These are phyloP conservation scores for Pistacia integerrima DNA, from an alignment of 345 rosid genomes.

Conservation along the genomic window DNA sequence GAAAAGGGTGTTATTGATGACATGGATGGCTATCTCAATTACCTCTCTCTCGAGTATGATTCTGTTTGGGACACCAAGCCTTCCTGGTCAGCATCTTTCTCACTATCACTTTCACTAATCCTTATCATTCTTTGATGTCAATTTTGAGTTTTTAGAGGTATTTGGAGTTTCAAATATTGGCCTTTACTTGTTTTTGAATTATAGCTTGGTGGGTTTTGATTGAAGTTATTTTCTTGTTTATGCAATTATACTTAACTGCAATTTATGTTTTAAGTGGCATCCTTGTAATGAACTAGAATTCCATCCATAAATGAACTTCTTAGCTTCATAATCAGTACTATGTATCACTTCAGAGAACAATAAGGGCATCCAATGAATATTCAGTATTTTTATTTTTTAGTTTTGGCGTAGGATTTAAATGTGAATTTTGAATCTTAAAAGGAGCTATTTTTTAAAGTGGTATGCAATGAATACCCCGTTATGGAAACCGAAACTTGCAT, in stretches of 20 bases:
- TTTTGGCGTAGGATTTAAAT: no score
- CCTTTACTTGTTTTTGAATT: background rate
- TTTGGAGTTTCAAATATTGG: background rate
- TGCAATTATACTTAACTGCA: background rate
- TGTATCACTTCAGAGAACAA: no score
- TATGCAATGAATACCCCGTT: no score
- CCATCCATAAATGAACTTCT: no score
- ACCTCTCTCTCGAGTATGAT: conserved; percentile 92
- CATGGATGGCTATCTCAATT: conserved; percentile 86
- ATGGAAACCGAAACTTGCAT: no score
- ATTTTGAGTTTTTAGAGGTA: background rate
- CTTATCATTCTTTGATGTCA: background rate
- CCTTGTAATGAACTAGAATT: background rate
- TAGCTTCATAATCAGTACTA: no score
- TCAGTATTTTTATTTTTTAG: no score
- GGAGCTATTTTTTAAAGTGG: no score
- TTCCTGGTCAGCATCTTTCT: conserved; percentile 54
- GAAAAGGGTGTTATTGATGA: conserved; percentile 72
- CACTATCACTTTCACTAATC: background rate
- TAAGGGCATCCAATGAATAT: no score
- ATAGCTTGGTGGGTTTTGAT: background rate
- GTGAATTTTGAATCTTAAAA: no score
- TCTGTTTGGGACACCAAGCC: conserved; percentile 99
- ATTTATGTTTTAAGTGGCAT: background rate
- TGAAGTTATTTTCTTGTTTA: background rate